These are phyloP conservation scores for Crithidia mellificae DNA, from an alignment of 208 protist genomes.

Conservation along the genomic window DNA sequence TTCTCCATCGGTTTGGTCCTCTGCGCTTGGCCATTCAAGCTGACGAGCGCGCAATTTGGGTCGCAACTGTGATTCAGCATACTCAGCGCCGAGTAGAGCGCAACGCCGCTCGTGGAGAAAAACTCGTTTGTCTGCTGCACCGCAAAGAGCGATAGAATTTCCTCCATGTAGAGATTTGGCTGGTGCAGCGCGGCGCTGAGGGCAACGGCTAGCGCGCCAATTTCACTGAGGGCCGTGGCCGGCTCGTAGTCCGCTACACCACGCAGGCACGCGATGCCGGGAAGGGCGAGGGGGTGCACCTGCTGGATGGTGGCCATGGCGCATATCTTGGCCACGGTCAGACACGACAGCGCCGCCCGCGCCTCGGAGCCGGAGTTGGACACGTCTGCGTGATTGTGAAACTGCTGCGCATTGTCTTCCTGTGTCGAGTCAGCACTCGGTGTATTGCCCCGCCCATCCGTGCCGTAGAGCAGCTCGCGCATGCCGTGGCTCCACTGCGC, in stretches of 20 bases:
- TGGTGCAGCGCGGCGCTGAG: constrained; percentile 66
- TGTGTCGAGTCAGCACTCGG: too few species aligned
- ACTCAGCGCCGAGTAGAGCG: constrained; percentile 69
- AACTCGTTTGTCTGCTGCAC: constrained; percentile 89
- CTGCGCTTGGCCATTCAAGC: constrained; percentile 2
- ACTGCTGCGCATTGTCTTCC: background rate
- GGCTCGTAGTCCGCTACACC: constrained; percentile 79
- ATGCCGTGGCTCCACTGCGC: constrained; percentile 61
- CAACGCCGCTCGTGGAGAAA: constrained; percentile 47
- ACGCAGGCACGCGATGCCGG: constrained; percentile 47
- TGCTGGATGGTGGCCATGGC: constrained; percentile 79
- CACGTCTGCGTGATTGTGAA: too few species aligned
- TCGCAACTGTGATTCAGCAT: constrained; percentile 90
- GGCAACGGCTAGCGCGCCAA: constrained; percentile 71
- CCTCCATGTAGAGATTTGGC: constrained; percentile 84
- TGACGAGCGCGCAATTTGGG: constrained; percentile 76
- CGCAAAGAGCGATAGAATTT: constrained; percentile 84
- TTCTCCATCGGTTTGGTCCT: constrained; percentile 29
- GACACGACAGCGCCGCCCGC: constrained; percentile 66
- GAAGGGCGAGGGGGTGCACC: constrained; percentile 71
- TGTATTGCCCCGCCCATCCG: too few species aligned
- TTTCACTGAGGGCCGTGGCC: constrained; percentile 67
- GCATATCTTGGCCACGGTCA: constrained; percentile 78
- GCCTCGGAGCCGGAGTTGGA: constrained; percentile 39
- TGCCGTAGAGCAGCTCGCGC: constrained; percentile 38